These are phyloP conservation scores for Berberis vulgaris DNA, from an alignment of 164 flowering plant species.

Conservation along the genomic window DNA sequence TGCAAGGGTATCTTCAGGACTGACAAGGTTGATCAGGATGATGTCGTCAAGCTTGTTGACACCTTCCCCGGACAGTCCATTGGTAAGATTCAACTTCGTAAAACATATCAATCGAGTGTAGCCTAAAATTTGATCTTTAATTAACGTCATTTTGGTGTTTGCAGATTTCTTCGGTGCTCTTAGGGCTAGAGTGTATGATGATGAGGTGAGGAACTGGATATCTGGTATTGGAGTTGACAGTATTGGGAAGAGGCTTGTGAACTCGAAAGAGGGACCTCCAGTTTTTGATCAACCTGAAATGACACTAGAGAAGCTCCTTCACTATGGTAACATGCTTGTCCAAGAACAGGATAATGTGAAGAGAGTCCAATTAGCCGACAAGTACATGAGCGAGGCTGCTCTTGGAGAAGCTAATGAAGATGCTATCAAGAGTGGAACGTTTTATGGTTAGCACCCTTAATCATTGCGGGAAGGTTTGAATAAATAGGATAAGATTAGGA, in stretches of 20 bases:
- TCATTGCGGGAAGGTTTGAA: conserved; percentile 16
- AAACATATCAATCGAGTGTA: not conserved
- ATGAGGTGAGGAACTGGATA: conserved; percentile 50
- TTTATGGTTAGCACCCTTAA: conserved; percentile 23
- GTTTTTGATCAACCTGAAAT: conserved; percentile 42
- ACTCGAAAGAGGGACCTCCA: conserved; percentile 50
- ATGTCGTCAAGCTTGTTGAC: conserved; percentile 27
- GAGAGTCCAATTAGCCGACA: conserved; percentile 52
- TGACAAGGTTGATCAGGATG: conserved; percentile 12
- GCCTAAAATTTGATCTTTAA: not conserved
- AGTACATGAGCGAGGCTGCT: conserved; percentile 35
- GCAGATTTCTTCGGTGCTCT: conserved; percentile 49
- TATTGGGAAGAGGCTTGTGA: conserved; percentile 43
- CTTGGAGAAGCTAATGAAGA: conserved; percentile 41
- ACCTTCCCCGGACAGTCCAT: conserved; percentile 43
- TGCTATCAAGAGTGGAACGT: conserved; percentile 25
- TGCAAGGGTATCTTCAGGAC: no score
- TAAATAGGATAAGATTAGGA: not conserved
- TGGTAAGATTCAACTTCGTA: conserved; percentile 17
- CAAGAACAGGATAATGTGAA: conserved; percentile 48
- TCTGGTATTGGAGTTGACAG: conserved; percentile 26
- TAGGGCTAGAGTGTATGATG: conserved; percentile 44
- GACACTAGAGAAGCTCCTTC: conserved; percentile 39
- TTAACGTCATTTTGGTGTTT: not conserved
- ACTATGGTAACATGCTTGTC: conserved; percentile 44